Conservation (phyloP, 2,329 filamentous ascomycete species). For the Ceratocystis albifundus region DNA sequence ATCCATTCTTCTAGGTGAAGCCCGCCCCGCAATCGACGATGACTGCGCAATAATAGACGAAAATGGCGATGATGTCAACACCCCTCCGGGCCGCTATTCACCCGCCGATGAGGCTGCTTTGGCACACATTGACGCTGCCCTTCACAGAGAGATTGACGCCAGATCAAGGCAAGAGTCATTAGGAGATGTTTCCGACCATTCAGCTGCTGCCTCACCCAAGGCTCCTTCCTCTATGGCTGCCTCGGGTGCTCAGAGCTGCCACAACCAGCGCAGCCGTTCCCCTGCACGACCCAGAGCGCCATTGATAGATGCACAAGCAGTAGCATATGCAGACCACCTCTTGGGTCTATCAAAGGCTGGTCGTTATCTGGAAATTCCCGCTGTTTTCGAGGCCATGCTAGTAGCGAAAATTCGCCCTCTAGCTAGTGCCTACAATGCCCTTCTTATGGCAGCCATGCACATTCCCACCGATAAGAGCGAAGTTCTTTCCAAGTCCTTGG, state of each 20-base stretch:
- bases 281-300: slow-evolving; percentile 47
- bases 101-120: slow-evolving; percentile 47
- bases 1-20: slow-evolving; percentile 41
- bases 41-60: slow-evolving; percentile 22
- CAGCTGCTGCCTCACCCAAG: slow-evolving; percentile 30
- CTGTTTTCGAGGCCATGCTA: slow-evolving; percentile 82
- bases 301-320: slow-evolving; percentile 50
- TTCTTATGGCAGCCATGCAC: slow-evolving; percentile 73
- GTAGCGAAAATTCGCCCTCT: slow-evolving; percentile 70
- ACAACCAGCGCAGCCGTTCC: slow-evolving; percentile 33
- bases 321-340: slow-evolving; percentile 67
- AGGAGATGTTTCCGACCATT: slow-evolving; percentile 35
- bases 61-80: slow-evolving; percentile 26
- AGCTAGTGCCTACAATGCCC: slow-evolving; percentile 79
- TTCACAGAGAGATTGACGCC: slow-evolving; percentile 63
- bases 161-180: slow-evolving; percentile 36
- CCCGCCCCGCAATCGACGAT: slow-evolving; percentile 27
- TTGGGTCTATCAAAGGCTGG: slow-evolving; percentile 57
- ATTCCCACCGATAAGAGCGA: slow-evolving; percentile 69
- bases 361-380: slow-evolving; percentile 77
- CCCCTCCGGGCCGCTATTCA: slow-evolving; percentile 28
- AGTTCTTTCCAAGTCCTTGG: slow-evolving; percentile 79
- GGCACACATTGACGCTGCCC: slow-evolving; percentile 73
- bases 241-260: slow-evolving; percentile 35
- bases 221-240: slow-evolving; percentile 32